phyloP scores from a whole-genome alignment of 2,329 filamentous ascomycete species.

The Penicillium sp. region DNA sequence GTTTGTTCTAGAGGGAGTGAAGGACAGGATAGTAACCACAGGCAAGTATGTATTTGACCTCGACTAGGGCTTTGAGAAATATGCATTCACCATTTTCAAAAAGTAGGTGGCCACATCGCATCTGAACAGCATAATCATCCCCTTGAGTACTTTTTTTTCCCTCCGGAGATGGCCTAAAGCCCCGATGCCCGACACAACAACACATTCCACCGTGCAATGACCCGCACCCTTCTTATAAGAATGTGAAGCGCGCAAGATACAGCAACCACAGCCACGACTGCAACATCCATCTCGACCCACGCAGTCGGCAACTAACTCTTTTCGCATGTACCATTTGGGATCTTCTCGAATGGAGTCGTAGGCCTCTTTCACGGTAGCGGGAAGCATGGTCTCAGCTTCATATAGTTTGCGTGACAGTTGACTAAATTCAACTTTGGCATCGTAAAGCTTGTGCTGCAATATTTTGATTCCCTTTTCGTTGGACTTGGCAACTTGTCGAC shows the following conservation, averaged over 20 bases:
- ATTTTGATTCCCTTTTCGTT: slow-evolving; percentile 3
- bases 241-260: slow-evolving; percentile 1
- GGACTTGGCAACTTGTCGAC: background rate
- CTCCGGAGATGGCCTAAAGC: background rate
- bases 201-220: slow-evolving; percentile 15
- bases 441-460: background rate
- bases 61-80: too few relatives aligned
- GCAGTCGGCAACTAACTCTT: slow-evolving; percentile 12
- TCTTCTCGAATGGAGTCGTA: slow-evolving; percentile 12
- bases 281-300: slow-evolving; percentile 14
- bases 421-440: background rate
- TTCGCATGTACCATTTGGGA: slow-evolving; percentile 13
- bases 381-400: slow-evolving; percentile 3
- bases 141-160: background rate
- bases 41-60: too few relatives aligned
- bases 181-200: slow-evolving; percentile 12
- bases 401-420: slow-evolving; percentile 6
- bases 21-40: too few relatives aligned
- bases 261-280: slow-evolving; percentile 16
- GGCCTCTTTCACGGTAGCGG: background rate
- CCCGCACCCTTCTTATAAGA: slow-evolving; percentile 11
- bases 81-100: too few relatives aligned
- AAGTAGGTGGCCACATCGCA: too few relatives aligned
- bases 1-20: too few relatives aligned
- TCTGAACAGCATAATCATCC: background rate